Percentiles rank a stretch among this genome's conserved stretches.
Conservation (phyloP, 805 yeast genomes). For the Myxozyma vanderwaltii region DNA sequence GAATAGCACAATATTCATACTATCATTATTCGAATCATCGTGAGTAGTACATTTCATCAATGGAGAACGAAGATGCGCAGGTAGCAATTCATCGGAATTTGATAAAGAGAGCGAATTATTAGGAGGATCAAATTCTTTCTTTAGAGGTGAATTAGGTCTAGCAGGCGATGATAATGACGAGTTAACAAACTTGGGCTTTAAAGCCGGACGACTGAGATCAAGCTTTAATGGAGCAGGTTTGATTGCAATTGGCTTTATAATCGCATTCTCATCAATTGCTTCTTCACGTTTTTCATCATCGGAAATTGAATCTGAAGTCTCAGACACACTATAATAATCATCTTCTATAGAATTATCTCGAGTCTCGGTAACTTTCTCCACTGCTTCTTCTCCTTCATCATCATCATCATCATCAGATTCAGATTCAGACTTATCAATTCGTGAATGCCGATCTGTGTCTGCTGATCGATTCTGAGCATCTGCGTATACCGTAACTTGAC, state of each 20-base stretch:
- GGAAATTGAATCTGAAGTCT: background rate
- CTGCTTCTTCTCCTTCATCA: slow-evolving; percentile 6
- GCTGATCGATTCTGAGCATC: slow-evolving; percentile 1
- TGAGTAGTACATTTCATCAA: background rate
- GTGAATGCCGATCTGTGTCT: background rate
- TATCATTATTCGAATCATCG: slow-evolving; percentile 8
- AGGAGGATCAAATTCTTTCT: slow-evolving; percentile 11
- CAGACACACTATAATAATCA: slow-evolving; percentile 13
- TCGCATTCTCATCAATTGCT: background rate
- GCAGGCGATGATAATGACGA: background rate
- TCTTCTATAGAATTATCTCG: background rate
- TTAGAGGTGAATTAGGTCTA: slow-evolving; percentile 15
- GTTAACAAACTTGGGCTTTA: slow-evolving; percentile 5
- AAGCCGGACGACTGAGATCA: background rate
- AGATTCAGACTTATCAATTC: slow-evolving; percentile 13
- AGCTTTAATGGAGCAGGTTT: background rate
- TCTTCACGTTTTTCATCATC: slow-evolving; percentile 3
- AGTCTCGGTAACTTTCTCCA: slow-evolving; percentile 5
- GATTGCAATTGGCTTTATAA: background rate
- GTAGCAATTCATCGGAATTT: background rate
- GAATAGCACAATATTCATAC: slow-evolving; percentile 22
- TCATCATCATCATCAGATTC: no score
- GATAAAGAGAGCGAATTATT: slow-evolving; percentile 1
- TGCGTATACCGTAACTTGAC: slow-evolving; percentile 18
- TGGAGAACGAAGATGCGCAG: background rate